Percentiles rank a stretch among this genome's conserved stretches.
These are phyloP conservation scores for Alnus rubra DNA, from an alignment of 306 rosid species.

Conservation along the genomic window DNA sequence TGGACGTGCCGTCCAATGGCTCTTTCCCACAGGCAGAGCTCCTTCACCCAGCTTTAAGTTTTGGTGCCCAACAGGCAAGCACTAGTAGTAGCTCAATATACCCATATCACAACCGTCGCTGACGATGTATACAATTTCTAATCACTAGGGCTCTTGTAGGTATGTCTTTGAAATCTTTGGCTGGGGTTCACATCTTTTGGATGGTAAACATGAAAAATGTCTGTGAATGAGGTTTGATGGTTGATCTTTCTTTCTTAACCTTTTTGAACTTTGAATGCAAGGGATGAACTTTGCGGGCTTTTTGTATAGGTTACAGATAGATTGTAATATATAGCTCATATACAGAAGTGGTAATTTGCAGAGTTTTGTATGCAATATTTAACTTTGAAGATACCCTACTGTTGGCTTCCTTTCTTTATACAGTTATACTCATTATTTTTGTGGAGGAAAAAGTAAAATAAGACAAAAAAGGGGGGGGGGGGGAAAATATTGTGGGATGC, in stretches of 20 bases:
- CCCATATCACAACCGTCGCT: conserved; percentile 50
- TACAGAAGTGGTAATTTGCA: conserved; percentile 49
- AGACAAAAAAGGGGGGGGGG: background rate
- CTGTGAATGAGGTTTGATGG: conserved; percentile 65
- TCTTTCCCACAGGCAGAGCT: conserved; percentile 95
- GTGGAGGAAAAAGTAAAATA: conserved; percentile 1
- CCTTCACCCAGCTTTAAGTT: conserved; percentile 52
- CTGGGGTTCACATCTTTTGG: conserved; percentile 47
- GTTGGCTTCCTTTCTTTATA: conserved; percentile 9
- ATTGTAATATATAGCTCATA: conserved; percentile 70
- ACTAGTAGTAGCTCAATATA: conserved; percentile 72
- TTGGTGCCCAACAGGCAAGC: conserved; percentile 74
- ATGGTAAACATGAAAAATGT: conserved; percentile 40
- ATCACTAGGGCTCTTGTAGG: conserved; percentile 20
- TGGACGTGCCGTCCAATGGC: conserved; percentile 80
- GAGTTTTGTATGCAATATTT: conserved; percentile 52
- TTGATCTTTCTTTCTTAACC: conserved; percentile 42
- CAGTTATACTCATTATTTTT: background rate
- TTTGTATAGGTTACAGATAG: conserved; percentile 71
- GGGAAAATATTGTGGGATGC: background rate
- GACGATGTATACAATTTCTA: conserved; percentile 25
- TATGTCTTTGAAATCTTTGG: conserved; percentile 39
- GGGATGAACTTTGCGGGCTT: conserved; percentile 51
- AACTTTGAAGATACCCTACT: conserved; percentile 4
- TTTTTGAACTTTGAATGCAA: conserved; percentile 49